Conservation (phyloP, 1,139 yeast genomes). For the Magnusiomyces paraingens region DNA sequence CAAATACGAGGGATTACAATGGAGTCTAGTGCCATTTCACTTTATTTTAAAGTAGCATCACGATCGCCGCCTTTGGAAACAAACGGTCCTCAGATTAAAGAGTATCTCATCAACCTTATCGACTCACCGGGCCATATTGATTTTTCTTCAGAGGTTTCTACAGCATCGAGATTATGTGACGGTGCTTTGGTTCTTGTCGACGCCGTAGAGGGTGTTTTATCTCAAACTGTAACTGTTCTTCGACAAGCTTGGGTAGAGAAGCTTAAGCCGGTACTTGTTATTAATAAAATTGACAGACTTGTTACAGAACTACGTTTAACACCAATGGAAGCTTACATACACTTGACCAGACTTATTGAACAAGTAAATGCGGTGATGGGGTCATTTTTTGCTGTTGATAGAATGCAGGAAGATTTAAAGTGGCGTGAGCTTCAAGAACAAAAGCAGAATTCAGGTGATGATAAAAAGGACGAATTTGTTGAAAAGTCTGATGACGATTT, state of each 20-base stretch:
- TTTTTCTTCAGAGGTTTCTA: constrained; percentile 91
- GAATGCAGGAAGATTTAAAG: constrained; percentile 81
- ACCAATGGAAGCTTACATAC: constrained; percentile 80
- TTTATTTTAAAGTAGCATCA: constrained; percentile 51
- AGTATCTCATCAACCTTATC: constrained; percentile 81
- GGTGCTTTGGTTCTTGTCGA: constrained; percentile 95
- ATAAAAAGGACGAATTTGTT: constrained; percentile 51
- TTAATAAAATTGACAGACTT: constrained; percentile 87
- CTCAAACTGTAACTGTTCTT: constrained; percentile 90
- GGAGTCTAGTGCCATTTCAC: constrained; percentile 91
- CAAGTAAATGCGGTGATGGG: constrained; percentile 95
- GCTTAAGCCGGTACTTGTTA: constrained; percentile 79
- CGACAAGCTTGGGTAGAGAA: constrained; percentile 96
- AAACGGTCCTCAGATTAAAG: constrained; percentile 43
- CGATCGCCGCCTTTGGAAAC: constrained; percentile 16
- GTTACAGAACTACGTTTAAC: constrained; percentile 75
- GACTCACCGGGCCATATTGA: constrained; percentile 99
- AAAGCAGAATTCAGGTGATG: constrained; percentile 16
- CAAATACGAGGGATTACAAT: constrained; percentile 94
- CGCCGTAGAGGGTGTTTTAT: constrained; percentile 90
- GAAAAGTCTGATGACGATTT: constrained; percentile 79
- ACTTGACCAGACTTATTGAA: constrained; percentile 70
- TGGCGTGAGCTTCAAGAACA: constrained; percentile 64
- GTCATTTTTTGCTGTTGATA: constrained; percentile 84
- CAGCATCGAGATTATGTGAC: constrained; percentile 92